Conservation (phyloP, 2,329 filamentous ascomycete genomes). For the Penicillium brevicompactum region DNA sequence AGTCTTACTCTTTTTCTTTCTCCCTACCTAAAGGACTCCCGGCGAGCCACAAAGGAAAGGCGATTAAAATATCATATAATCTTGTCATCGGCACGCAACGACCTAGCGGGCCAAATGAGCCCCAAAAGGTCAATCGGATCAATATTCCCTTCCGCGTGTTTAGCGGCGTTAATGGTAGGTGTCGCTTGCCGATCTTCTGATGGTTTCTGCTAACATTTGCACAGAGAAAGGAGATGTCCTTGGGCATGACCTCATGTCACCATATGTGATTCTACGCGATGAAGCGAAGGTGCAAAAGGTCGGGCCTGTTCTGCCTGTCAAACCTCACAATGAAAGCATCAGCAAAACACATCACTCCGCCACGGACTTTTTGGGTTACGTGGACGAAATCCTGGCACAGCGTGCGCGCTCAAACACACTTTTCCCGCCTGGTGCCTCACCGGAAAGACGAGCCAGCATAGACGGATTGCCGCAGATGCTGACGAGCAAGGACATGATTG, state of each 20-base stretch:
- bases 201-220: slow-evolving; percentile 21
- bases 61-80: slow-evolving; percentile 91
- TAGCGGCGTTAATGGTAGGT: slow-evolving; percentile 78
- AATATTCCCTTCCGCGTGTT: slow-evolving; percentile 91
- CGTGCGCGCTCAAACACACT: slow-evolving; percentile 55
- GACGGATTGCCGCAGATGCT: slow-evolving; percentile 55
- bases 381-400: slow-evolving; percentile 70
- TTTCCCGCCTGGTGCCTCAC: slow-evolving; percentile 71
- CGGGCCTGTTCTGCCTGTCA: slow-evolving; percentile 39
- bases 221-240: slow-evolving; percentile 76
- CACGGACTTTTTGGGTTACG: slow-evolving; percentile 73
- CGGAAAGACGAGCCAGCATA: slow-evolving; percentile 59
- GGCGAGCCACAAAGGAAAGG: slow-evolving; percentile 85
- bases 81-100: slow-evolving; percentile 90
- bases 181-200: not conserved
- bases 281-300: slow-evolving; percentile 68
- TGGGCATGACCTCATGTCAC: slow-evolving; percentile 91
- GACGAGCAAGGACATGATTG: slow-evolving; percentile 81
- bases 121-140: slow-evolving; percentile 81
- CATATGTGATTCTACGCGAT: slow-evolving; percentile 86
- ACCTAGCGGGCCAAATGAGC: slow-evolving; percentile 73
- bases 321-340: slow-evolving; percentile 43
- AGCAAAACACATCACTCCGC: slow-evolving; percentile 48
- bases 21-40: slow-evolving; percentile 85
- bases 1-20: slow-evolving; percentile 83